Evolutionary conservation across 768 basidiomycete genomes (phyloP), one percentile per base, ranked within the genome.

Genomic region (Gymnopilus junonius): DNA sequence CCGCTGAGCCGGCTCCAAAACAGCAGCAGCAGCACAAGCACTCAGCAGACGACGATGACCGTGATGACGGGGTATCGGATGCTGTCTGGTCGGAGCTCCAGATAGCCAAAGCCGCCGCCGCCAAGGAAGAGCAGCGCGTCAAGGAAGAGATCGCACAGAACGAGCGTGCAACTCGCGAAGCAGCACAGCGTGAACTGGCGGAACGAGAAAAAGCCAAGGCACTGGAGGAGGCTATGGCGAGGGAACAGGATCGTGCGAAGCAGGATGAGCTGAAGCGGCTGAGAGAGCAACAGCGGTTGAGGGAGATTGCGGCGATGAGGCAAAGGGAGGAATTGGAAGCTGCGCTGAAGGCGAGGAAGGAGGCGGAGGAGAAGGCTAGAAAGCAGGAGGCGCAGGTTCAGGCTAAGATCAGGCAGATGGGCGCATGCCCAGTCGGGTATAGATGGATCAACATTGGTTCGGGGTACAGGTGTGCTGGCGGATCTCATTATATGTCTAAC

Each of bases 331-430:
- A 65, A 39, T 59, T 67, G 12, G 68, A 61, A 23, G 62, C 65
- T 20, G 61, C 56, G 53, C 45, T 63, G 34, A 62, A 60, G 58
- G 67, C 64, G 31, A 62, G 66, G 55, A 39, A 58, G 31, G 67
- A 77, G 61, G 69, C 71, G 34, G 67, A 74, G 61, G 62, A 63
- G 51, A 39, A 63, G 42, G 37, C 66, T 27, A 70, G 71, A 63
- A 58, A 75, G 55, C 70, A 81, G 61, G 87, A 88, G 60, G 78
- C 69, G 4, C 71, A 73, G 65, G 77, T 73, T 4, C 87, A 83
- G 71, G 62, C 57, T 32, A 81, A 75, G 56, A 65, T 87, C 15
- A 73, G 78, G 0, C 25, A 57, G 1, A 81, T 87, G 76, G 88
- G 88, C 0, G 70, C 82, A 1, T 89, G 88, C 64, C 68, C 70